A percentile compares a stretch with the other conserved stretches of the same genome.
Conservation (phyloP, 495 filamentous ascomycete genomes). For the Penicillium coffeae region DNA sequence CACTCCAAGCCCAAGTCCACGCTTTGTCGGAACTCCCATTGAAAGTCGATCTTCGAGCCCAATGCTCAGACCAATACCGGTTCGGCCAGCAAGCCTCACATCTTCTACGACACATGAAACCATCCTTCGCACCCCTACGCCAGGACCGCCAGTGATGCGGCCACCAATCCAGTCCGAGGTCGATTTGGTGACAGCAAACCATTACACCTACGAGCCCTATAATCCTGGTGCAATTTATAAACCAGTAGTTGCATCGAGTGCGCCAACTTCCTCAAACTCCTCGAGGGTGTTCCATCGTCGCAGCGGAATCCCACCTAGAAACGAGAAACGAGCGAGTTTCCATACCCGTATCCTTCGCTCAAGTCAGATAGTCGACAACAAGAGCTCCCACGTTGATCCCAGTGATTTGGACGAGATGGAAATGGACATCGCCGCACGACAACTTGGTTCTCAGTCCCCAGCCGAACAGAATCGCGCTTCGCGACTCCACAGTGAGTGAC, state of each 20-base stretch:
- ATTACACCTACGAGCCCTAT: constrained; percentile 7
- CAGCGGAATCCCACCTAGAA: background rate
- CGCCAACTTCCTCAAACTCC: background rate
- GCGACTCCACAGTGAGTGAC: constrained; percentile 16
- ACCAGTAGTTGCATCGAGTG: constrained; percentile 4
- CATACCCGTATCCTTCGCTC: constrained; percentile 9
- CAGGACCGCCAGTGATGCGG: constrained; percentile 3
- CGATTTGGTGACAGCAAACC: constrained; percentile 7
- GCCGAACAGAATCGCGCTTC: constrained; percentile 8
- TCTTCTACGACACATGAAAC: constrained; percentile 4
- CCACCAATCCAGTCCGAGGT: background rate
- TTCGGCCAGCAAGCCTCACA: background rate
- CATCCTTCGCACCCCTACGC: background rate
- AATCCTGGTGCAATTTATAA: constrained; percentile 6
- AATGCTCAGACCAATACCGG: background rate
- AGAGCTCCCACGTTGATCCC: background rate
- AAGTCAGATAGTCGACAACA: constrained; percentile 4
- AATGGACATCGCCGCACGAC: constrained; percentile 1
- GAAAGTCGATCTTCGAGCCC: constrained; percentile 13
- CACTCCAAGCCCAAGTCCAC: constrained; percentile 36
- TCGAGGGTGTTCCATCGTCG: constrained; percentile 7
- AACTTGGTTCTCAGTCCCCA: background rate
- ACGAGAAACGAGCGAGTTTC: constrained; percentile 18
- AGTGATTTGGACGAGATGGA: constrained; percentile 3
- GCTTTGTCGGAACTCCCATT: constrained; percentile 17